Base-by-base conservation (phyloP, 305 asterid species). In the Fraxinus latifolia region DNA sequence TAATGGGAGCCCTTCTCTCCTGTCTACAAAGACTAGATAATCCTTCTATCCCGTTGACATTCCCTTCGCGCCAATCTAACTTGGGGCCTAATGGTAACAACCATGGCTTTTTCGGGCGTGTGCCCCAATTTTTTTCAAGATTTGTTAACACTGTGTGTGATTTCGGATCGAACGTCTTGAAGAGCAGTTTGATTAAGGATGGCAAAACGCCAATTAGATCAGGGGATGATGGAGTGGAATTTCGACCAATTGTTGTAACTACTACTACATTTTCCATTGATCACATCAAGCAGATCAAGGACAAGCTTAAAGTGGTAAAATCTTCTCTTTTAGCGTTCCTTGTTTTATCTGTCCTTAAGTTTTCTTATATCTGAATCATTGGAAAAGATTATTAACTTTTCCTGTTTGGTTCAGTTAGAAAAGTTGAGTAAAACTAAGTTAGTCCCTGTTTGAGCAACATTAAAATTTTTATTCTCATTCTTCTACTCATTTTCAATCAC, bases 221-320 rank as follows among this genome's bases (percentile, higher is more conserved):
- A 0, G 89, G 88, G 0, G 81, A 80, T n/a, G 82, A 77, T 1
- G 88, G 87, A n/a, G 85, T 88, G 75, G 89, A 88, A 65, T 86
- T 86, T 50, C 81, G 39, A n/a, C 89, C 91, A 1, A 44, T 86
- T 34, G 74, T 31, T 3, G 53, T 86, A 11, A 80, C 84, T 19
- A 88, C 88, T 0, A 79, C 76, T 47, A 32, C 76, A 11, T 88
- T 88, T 60, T 83, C 88, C 15, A 62, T 62, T 23, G 71, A 21
- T 62, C 71, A 23, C 32, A 62, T 62, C 71, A 62, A 62, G 71
- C 80, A 84, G 33, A 84, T 88, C 77, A 88, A 86, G 84, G 79
- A 68, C 79, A 84, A 79, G 6, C 84, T 84, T 74, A 23, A 86
- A 0, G 89, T 77, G 87, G 91, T 88, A 76, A 82, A 37, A 33